Percentiles rank a stretch among this genome's conserved stretches.
Evolutionary conservation across 1,139 yeast species (phyloP).

Genomic region (Kurtzmaniella quercitrusa): DNA sequence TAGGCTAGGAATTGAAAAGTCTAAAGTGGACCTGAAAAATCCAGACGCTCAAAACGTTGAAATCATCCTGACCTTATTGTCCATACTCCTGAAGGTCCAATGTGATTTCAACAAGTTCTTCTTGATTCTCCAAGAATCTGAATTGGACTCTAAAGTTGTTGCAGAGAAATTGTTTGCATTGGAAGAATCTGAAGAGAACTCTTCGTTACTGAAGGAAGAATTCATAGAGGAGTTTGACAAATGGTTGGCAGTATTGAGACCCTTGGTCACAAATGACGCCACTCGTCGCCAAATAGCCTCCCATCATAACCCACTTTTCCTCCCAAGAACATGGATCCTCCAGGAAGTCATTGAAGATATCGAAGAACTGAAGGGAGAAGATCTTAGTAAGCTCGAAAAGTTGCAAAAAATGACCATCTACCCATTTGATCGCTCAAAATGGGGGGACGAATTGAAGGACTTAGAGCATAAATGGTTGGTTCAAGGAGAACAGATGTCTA

Average conservation of each 20-base stretch:
- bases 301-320: slow-evolving; percentile 66
- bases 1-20: slow-evolving; percentile 60
- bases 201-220: slow-evolving; percentile 28
- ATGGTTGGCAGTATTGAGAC: slow-evolving; percentile 39
- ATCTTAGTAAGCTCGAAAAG: slow-evolving; percentile 43
- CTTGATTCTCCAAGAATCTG: slow-evolving; percentile 47
- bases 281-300: slow-evolving; percentile 26
- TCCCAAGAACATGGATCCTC: slow-evolving; percentile 83
- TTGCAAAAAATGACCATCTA: slow-evolving; percentile 57
- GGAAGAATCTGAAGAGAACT: slow-evolving; percentile 17
- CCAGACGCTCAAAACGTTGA: slow-evolving; percentile 38
- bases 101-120: slow-evolving; percentile 83
- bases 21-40: slow-evolving; percentile 30
- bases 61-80: slow-evolving; percentile 58
- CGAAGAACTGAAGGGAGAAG: slow-evolving; percentile 31
- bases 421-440: slow-evolving; percentile 54
- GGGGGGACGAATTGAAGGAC: slow-evolving; percentile 64
- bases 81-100: slow-evolving; percentile 55
- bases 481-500: slow-evolving; percentile 43
- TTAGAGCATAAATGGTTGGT: slow-evolving; percentile 52
- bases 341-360: slow-evolving; percentile 70
- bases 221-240: slow-evolving; percentile 24
- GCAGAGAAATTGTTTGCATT: slow-evolving; percentile 32
- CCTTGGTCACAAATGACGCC: slow-evolving; percentile 21
- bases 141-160: slow-evolving; percentile 17